Evolutionary conservation across 2,329 filamentous ascomycete genomes (phyloP), one percentile per base, ranked within the genome.

Genomic region (Aspergillus oerlinghausenensis): DNA sequence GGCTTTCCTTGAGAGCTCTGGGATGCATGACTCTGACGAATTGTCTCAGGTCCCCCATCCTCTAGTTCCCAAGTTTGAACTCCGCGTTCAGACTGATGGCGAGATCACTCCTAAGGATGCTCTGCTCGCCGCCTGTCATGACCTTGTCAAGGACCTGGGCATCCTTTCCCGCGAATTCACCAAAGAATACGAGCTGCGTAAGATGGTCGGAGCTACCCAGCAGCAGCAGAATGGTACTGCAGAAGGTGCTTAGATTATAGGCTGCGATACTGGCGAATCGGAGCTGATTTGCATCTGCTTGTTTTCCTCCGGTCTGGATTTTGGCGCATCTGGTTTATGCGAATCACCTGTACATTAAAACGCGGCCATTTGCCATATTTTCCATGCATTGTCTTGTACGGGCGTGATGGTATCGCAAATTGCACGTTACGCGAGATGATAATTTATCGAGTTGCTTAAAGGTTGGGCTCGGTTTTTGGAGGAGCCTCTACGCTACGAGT

Each of bases 81-180:
- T 99, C 58, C 90, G 94, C 56, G 84, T 99, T 57, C 92, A 96
- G 76, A 99, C 94, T 4, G 91, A 97, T 71, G 94, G 94, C 58
- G 84, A 84, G 25, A 83, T 96, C 61, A 89, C 88, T 1, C 92
- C 94, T n/a, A 92, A 92, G 65, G 90, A 96, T 65, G 92, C 92
- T 1, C 81, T 99, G 43, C 80, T 94, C 55, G 83, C 87, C 52
- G 87, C 88, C 45, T 96, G 90, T 77, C 86, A 89, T 73, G 88
- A 92, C 63, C 82, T 97, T 49, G 89, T 99, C 61, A 83, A 86
- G 57, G 88, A 95, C 63, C 84, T 96, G 55, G 88, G 88, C 55
- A 87, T 86, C 62, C 80, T 99, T 57, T 88, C 88, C 61, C 86
- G 90, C 62, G 90, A 95, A 70, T 96, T 97, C 73, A 96, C 90